Evolutionary conservation across 139 green algal species (phyloP).

Genomic region (Chlamydomonas schloesseri): DNA sequence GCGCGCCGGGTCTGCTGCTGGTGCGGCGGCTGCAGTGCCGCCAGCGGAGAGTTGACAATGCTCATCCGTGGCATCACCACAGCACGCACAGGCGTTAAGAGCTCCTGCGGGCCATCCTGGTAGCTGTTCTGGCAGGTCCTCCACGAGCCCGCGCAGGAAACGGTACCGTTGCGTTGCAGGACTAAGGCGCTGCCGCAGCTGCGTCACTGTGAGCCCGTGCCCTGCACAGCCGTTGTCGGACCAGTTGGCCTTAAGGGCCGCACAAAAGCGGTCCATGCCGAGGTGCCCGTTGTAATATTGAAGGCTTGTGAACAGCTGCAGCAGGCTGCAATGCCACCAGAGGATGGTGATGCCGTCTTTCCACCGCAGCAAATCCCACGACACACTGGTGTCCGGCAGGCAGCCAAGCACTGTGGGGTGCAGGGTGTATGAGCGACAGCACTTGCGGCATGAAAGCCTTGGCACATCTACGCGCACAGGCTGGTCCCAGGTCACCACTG

Average conservation of each 20-base stretch:
- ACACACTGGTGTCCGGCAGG: too few species aligned
- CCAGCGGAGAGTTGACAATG: too few species aligned
- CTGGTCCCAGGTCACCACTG: background rate
- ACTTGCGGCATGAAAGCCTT: background rate
- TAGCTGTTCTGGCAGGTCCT: background rate
- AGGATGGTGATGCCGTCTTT: background rate
- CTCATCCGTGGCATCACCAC: background rate
- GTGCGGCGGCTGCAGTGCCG: too few species aligned
- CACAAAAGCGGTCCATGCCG: background rate
- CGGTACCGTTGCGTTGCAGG: background rate
- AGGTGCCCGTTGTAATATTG: background rate
- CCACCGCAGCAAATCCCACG: background rate
- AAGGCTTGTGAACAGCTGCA: background rate
- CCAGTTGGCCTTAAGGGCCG: background rate
- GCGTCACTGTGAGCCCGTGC: background rate
- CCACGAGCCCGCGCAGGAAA: background rate
- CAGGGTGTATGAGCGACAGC: background rate
- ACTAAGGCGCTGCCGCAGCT: background rate
- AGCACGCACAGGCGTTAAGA: background rate
- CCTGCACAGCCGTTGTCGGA: background rate
- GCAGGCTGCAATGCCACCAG: background rate
- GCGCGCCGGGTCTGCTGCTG: too few species aligned
- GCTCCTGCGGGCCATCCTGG: too few species aligned
- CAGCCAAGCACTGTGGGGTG: background rate
- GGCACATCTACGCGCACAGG: background rate